phyloP scores from a whole-genome alignment of 139 green algal genomes.

The Zygnema cylindricum region DNA sequence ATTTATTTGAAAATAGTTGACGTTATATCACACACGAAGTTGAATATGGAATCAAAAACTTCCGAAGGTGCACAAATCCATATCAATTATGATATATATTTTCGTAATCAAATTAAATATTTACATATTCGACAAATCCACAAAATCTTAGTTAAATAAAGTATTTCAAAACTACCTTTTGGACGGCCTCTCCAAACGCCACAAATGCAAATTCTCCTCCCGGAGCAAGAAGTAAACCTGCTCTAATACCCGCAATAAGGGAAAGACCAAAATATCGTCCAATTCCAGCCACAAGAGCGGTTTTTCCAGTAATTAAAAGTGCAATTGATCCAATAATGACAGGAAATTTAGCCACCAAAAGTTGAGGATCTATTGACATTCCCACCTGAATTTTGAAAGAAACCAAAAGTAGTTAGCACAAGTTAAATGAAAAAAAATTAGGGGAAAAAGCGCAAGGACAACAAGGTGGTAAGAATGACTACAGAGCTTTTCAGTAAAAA shows the following conservation, averaged over 20 bases:
- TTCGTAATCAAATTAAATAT: background rate
- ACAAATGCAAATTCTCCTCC: slow-evolving; percentile 99
- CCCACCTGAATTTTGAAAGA: too few species aligned
- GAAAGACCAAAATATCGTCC: slow-evolving; percentile 87
- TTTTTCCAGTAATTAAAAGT: slow-evolving; percentile 66
- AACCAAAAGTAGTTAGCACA: too few species aligned
- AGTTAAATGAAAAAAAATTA: too few species aligned
- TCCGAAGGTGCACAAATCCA: too few species aligned
- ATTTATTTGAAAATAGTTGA: too few species aligned
- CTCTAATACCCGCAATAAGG: slow-evolving; percentile 70
- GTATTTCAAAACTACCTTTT: slow-evolving; percentile 27
- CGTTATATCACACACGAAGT: too few species aligned
- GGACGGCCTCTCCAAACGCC: slow-evolving; percentile 88
- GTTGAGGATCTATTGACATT: slow-evolving; percentile 75
- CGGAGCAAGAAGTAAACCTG: slow-evolving; percentile 85
- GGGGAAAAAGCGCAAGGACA: too few species aligned
- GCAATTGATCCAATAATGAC: slow-evolving; percentile 77
- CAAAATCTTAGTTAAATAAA: background rate
- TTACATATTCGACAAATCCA: background rate
- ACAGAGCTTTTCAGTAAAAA: background rate
- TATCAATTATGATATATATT: background rate
- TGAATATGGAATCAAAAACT: too few species aligned
- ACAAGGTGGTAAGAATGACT: background rate
- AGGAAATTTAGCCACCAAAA: slow-evolving; percentile 75
- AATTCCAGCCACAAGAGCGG: slow-evolving; percentile 79